Evolutionary conservation across 805 yeast species (phyloP), one percentile per base, ranked within the genome.

Genomic region (Metschnikowia vanudenii): DNA sequence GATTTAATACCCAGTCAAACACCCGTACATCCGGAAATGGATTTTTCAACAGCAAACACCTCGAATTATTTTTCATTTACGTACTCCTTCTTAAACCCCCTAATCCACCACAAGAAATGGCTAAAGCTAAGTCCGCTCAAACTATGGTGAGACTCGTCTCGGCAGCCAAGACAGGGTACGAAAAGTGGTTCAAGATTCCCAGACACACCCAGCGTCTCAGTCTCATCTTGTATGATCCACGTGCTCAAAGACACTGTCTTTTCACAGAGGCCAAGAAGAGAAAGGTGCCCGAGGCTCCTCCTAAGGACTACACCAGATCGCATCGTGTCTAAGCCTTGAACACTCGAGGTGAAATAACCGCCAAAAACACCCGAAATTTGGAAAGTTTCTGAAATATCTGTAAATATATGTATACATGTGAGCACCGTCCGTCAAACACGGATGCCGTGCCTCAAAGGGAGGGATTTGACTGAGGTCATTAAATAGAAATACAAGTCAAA

Each of bases 211-310:
- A 88, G 40, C 74, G 80, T 47, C 82, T 92, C 52, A 82, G 81
- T 39, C 94, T 89, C 61, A 84, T 91, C 18, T 53, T 57, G 38
- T 56, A 58, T 51, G 63, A 61, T 47, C 63, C 65, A 28, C 54
- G 70, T 50, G 97, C 88, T 10, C 82, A 86, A 67, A 82, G 96
- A 66, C 97, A 90, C 71, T 96, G 94, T 43, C 73, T 92, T 50
- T 92, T 94, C 73, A 81, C 82, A 26, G 99, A 92, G 65, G 80
- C 85, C 44, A 88, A 87, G 65, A 89, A 88, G 75, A 81, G 99
- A 67, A 89, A 86, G 66, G 79, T 84, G 12, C 81, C 81, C 7
- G 82, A 76, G 46, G 52, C 58, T 26, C 57, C 64, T 19, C 68
- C 73, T 46, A 67, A 60, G 56, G 77, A 71, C 53, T 72, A 56